Evolutionary conservation across 2,329 filamentous ascomycete species (phyloP).

Genomic region (Xylariaceae sp.): DNA sequence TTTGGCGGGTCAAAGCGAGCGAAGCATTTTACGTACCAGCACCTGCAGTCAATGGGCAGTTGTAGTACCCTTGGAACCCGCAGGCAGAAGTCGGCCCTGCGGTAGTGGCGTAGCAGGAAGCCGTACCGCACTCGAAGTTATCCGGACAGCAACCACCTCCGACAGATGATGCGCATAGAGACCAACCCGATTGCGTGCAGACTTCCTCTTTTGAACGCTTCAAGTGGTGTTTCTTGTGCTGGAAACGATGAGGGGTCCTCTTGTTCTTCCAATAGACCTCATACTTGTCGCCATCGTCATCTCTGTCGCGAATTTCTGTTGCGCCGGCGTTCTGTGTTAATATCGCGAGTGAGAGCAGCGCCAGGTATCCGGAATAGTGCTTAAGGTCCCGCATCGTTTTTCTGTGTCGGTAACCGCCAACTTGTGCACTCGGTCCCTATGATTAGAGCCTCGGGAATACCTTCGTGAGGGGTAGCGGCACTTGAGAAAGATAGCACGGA

Average conservation of each 20-base stretch:
- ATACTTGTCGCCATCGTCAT: constrained; percentile 14
- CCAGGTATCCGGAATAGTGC: constrained; percentile 15
- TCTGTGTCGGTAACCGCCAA: too few relatives aligned
- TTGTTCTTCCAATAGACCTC: constrained; percentile 26
- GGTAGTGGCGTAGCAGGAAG: constrained; percentile 46
- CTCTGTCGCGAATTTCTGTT: too few relatives aligned
- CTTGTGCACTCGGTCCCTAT: too few relatives aligned
- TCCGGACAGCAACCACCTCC: constrained; percentile 46
- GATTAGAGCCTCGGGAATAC: background rate
- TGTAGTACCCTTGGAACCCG: constrained; percentile 35
- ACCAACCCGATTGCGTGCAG: constrained; percentile 21
- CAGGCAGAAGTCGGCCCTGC: constrained; percentile 38
- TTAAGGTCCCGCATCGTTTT: constrained; percentile 21
- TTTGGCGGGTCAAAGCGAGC: background rate
- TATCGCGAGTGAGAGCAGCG: constrained; percentile 15
- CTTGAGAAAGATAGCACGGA: too few relatives aligned
- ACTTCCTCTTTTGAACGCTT: constrained; percentile 18
- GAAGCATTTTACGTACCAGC: constrained; percentile 14
- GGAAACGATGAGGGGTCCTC: constrained; percentile 18
- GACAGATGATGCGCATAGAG: constrained; percentile 22
- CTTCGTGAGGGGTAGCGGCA: background rate
- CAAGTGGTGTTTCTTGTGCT: constrained; percentile 12
- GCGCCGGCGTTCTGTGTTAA: constrained; percentile 11
- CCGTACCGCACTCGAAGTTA: constrained; percentile 44
- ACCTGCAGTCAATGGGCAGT: constrained; percentile 38